Conservation (phyloP, 2,329 filamentous ascomycete species). For the Coniochaeta sp. region DNA sequence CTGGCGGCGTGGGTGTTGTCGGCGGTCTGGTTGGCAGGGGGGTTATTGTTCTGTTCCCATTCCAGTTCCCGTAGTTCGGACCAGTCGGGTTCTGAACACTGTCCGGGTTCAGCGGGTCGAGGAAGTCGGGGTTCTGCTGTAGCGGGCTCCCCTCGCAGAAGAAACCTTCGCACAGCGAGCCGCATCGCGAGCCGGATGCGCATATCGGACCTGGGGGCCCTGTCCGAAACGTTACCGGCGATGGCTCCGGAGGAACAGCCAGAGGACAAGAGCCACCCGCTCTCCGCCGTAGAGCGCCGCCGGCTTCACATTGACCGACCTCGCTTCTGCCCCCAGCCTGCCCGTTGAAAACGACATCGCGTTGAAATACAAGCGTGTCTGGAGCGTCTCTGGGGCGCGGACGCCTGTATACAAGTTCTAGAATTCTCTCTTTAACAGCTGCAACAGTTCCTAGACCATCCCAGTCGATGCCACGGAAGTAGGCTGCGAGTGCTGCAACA, state of each 20-base stretch:
- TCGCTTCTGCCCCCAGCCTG: background rate
- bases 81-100: slow-evolving; percentile 8
- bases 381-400: background rate
- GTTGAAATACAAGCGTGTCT: background rate
- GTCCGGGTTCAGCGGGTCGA: slow-evolving; percentile 8
- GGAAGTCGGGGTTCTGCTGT: slow-evolving; percentile 6
- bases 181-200: background rate
- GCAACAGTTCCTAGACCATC: background rate
- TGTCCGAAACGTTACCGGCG: background rate
- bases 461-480: slow-evolving; percentile 4
- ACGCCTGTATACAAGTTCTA: background rate
- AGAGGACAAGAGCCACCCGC: slow-evolving; percentile 2
- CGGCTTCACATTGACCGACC: background rate
- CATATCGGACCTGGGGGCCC: slow-evolving; percentile 6
- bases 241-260: background rate
- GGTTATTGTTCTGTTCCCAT: background rate
- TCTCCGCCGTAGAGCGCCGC: too few species aligned
- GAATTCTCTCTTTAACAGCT: slow-evolving; percentile 2
- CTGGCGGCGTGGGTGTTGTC: background rate
- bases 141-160: slow-evolving; percentile 6
- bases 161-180: slow-evolving; percentile 6
- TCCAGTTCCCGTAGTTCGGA: slow-evolving; percentile 7
- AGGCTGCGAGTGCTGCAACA: slow-evolving; percentile 4
- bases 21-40: background rate
- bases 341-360: slow-evolving; percentile 5